Conservation (phyloP, 2,329 filamentous ascomycete genomes). For the Clonostachys rosea region DNA sequence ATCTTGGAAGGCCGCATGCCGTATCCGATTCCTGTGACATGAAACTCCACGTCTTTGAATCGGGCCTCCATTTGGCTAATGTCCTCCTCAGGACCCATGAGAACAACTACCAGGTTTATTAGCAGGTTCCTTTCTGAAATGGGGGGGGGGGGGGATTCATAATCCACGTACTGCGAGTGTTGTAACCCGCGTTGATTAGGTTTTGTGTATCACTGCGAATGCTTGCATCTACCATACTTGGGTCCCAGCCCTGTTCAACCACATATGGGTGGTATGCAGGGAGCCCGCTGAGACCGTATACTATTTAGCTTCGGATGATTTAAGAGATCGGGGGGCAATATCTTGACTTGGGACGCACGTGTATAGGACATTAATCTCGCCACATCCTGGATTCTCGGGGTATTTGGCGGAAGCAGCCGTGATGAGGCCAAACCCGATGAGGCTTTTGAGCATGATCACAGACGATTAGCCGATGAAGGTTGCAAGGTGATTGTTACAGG, state of each 20-base stretch:
- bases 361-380: constrained; percentile 1
- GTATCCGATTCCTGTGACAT: not conserved
- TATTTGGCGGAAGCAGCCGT: no score
- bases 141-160: no score
- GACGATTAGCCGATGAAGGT: no score
- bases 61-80: not conserved
- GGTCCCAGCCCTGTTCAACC: not conserved
- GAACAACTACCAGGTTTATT: not conserved
- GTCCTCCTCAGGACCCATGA: not conserved
- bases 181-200: not conserved
- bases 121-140: no score
- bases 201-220: not conserved
- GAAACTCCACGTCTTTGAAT: not conserved
- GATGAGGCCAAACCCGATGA: no score
- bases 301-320: not conserved
- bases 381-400: not conserved
- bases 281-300: not conserved
- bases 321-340: no score
- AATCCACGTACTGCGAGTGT: not conserved
- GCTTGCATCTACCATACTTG: not conserved
- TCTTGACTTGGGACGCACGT: not conserved
- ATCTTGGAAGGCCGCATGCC: not conserved
- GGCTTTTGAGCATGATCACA: no score
- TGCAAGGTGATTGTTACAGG: no score
- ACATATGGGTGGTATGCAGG: not conserved